These are phyloP conservation scores for Casuarina cunninghamiana DNA, from an alignment of 306 rosid species.

Conservation along the genomic window DNA sequence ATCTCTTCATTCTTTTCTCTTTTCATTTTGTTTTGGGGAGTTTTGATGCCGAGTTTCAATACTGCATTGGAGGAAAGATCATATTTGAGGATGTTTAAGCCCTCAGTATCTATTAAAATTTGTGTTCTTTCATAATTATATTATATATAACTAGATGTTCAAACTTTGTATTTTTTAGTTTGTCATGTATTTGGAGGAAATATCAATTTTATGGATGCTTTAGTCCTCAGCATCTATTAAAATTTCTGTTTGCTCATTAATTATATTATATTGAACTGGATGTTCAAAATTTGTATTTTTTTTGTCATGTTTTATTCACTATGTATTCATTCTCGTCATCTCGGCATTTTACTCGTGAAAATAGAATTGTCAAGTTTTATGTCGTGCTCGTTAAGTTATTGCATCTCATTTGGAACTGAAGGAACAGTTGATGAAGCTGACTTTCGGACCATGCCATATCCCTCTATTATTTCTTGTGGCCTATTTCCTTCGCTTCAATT, in stretches of 20 bases:
- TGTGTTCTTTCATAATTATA: background rate
- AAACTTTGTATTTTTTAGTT: background rate
- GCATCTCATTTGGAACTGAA: too few species aligned
- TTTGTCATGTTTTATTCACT: background rate
- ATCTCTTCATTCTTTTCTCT: background rate
- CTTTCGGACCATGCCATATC: background rate
- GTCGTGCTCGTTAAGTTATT: too few species aligned
- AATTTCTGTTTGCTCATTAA: background rate
- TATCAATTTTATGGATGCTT: background rate
- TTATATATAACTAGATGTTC: too few species aligned
- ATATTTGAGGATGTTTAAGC: background rate
- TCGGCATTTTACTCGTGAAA: too few species aligned
- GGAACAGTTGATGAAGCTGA: too few species aligned
- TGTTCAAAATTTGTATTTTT: background rate
- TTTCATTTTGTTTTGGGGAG: too few species aligned
- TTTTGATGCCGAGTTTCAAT: too few species aligned
- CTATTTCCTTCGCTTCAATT: background rate
- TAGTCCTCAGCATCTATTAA: background rate
- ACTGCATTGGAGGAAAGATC: background rate
- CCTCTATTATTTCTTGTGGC: too few species aligned
- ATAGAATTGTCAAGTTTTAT: too few species aligned
- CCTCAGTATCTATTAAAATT: background rate
- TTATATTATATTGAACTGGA: background rate
- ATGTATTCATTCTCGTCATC: too few species aligned
- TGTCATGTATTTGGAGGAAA: background rate